A percentile compares a stretch with the other conserved stretches of the same genome.
phyloP scores from a whole-genome alignment of 2,329 filamentous ascomycete genomes.

The Orbilia blumenaviensis region DNA sequence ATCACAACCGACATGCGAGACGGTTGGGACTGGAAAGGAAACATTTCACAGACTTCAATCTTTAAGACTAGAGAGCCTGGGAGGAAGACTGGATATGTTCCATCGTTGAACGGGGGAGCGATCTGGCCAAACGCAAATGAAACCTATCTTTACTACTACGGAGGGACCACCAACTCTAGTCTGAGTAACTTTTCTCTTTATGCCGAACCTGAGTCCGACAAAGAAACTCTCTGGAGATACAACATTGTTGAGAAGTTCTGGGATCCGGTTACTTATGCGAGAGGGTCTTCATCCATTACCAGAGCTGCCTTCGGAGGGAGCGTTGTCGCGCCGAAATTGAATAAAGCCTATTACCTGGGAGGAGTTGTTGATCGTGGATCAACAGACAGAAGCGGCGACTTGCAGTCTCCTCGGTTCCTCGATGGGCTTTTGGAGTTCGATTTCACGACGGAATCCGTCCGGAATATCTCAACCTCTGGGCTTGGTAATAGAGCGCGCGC shows the following conservation, averaged over 20 bases:
- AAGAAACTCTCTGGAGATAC: constrained; percentile 43
- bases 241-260: constrained; percentile 39
- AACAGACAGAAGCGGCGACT: constrained; percentile 27
- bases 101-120: constrained; percentile 39
- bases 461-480: constrained; percentile 35
- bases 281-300: constrained; percentile 13
- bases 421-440: constrained; percentile 48
- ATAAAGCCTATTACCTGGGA: constrained; percentile 46
- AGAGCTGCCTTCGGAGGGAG: constrained; percentile 36
- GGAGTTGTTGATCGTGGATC: constrained; percentile 37
- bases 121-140: constrained; percentile 43
- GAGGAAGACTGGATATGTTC: constrained; percentile 39
- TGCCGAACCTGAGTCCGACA: constrained; percentile 22
- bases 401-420: constrained; percentile 36
- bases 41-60: constrained; percentile 40
- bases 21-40: constrained; percentile 48
- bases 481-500: constrained; percentile 35
- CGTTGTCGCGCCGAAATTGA: constrained; percentile 27
- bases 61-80: constrained; percentile 45
- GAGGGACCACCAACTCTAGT: constrained; percentile 44
- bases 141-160: constrained; percentile 37
- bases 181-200: constrained; percentile 43
- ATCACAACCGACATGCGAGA: constrained; percentile 46
- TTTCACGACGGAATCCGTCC: constrained; percentile 37
- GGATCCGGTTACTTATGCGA: constrained; percentile 36